Conservation (phyloP, 352 stramenopile species). For the Phytophthora pseudosyringae region DNA sequence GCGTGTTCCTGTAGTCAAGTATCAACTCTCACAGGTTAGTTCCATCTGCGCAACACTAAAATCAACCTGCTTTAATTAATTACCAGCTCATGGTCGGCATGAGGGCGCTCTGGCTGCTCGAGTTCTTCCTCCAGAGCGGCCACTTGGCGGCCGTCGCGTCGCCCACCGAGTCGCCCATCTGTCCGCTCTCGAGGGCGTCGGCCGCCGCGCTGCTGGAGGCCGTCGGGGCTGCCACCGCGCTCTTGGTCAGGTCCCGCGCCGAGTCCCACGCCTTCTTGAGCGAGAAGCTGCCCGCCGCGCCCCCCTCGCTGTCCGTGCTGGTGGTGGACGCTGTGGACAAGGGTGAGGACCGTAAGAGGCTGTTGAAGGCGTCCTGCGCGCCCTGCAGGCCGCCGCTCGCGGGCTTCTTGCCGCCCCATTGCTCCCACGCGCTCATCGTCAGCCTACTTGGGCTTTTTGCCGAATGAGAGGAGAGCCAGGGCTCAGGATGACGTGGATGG, state of each 20-base stretch:
- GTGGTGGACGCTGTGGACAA: conserved; percentile 53
- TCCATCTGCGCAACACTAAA: neutral
- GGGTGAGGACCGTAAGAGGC: conserved; percentile 52
- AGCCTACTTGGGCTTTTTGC: neutral
- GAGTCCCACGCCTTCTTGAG: conserved; percentile 73
- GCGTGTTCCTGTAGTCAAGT: conserved; percentile 51
- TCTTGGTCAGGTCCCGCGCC: conserved; percentile 61
- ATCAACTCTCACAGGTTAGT: neutral
- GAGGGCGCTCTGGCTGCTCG: conserved; percentile 37
- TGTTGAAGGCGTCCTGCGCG: conserved; percentile 61
- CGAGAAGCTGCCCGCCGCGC: conserved; percentile 30
- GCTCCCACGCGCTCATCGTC: conserved; percentile 66
- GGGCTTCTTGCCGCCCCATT: conserved; percentile 75
- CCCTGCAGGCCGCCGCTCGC: conserved; percentile 35
- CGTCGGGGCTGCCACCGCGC: conserved; percentile 19
- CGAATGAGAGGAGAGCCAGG: conserved; percentile 3
- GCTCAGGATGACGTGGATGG: conserved; percentile 1
- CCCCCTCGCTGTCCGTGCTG: conserved; percentile 30
- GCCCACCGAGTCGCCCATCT: conserved; percentile 29
- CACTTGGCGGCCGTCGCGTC: conserved; percentile 38
- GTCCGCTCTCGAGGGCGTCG: conserved; percentile 58
- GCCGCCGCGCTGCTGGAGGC: neutral
- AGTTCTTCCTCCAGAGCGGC: conserved; percentile 53
- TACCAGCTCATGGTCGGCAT: conserved; percentile 71
- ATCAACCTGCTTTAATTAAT: neutral